Conservation (phyloP, 352 stramenopile species). For the Saprolegnia parasitica region DNA sequence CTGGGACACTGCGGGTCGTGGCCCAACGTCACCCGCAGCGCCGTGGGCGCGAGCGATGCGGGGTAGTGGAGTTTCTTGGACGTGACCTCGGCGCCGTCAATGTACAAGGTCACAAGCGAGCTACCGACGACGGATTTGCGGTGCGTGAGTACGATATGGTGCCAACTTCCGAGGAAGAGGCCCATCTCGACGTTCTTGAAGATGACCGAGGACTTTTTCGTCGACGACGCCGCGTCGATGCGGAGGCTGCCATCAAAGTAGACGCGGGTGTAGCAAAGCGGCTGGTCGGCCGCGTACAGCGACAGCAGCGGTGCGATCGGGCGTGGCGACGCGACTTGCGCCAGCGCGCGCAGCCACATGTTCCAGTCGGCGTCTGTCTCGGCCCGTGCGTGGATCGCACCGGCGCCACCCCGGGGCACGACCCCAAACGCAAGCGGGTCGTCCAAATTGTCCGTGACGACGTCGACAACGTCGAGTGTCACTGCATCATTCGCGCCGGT, state of each 20-base stretch:
- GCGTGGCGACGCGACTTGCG: background rate
- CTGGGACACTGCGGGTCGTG: constrained; percentile 71
- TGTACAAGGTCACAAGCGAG: constrained; percentile 63
- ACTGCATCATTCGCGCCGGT: constrained; percentile 35
- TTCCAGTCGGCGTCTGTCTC: background rate
- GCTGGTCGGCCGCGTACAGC: constrained; percentile 60
- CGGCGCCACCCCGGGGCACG: background rate
- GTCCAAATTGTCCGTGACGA: constrained; percentile 41
- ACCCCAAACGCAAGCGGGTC: constrained; percentile 33
- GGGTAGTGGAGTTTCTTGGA: constrained; percentile 74
- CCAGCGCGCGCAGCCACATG: constrained; percentile 26
- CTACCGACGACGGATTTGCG: constrained; percentile 65
- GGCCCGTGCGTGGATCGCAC: background rate
- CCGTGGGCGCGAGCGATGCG: constrained; percentile 39
- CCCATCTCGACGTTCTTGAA: constrained; percentile 65
- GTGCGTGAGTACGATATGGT: constrained; percentile 69
- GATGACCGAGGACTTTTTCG: constrained; percentile 48
- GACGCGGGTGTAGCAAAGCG: constrained; percentile 57
- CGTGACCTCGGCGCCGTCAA: constrained; percentile 63
- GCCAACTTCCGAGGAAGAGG: constrained; percentile 49
- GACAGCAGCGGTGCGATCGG: constrained; percentile 42
- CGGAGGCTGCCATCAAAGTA: constrained; percentile 71
- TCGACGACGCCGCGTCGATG: constrained; percentile 50
- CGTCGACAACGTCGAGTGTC: constrained; percentile 43
- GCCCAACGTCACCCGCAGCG: constrained; percentile 61